phyloP scores from a whole-genome alignment of 768 basidiomycete species.

The Chalciporus pseudorubinellus region DNA sequence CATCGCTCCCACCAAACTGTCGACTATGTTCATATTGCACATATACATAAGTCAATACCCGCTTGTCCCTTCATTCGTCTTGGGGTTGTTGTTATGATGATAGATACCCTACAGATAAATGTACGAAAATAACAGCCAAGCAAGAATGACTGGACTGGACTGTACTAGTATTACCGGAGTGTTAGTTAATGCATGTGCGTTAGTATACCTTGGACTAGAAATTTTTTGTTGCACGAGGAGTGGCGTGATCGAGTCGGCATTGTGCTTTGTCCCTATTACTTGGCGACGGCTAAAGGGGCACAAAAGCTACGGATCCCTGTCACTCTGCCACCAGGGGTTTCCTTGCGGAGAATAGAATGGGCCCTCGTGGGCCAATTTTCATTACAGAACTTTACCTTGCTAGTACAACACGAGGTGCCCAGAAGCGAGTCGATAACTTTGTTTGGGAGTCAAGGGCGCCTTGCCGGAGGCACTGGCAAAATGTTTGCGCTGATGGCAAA shows the following conservation, averaged over 20 bases:
- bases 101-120: conserved; percentile 31
- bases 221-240: conserved; percentile 26
- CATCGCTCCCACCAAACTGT: conserved; percentile 21
- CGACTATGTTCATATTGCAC: conserved; percentile 31
- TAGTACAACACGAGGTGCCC: conserved; percentile 26
- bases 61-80: conserved; percentile 7
- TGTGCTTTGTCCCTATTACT: too few species aligned
- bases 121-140: conserved; percentile 27
- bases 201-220: conserved; percentile 38
- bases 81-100: conserved; percentile 32
- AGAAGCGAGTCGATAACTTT: conserved; percentile 24
- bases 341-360: conserved; percentile 8
- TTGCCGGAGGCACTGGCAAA: conserved; percentile 3
- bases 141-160: conserved; percentile 30
- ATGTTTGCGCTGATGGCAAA: not conserved
- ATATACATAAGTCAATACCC: conserved; percentile 26
- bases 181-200: conserved; percentile 27
- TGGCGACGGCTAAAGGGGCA: too few species aligned
- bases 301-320: not conserved
- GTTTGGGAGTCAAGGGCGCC: conserved; percentile 22
- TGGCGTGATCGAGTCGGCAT: conserved; percentile 10
- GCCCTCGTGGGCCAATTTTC: not conserved
- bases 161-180: conserved; percentile 34
- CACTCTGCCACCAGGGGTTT: conserved; percentile 15
- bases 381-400: not conserved